A percentile compares a stretch with the other conserved stretches of the same genome.
phyloP scores from a whole-genome alignment of 2,329 filamentous ascomycete genomes.

The Drechmeria coniospora region DNA sequence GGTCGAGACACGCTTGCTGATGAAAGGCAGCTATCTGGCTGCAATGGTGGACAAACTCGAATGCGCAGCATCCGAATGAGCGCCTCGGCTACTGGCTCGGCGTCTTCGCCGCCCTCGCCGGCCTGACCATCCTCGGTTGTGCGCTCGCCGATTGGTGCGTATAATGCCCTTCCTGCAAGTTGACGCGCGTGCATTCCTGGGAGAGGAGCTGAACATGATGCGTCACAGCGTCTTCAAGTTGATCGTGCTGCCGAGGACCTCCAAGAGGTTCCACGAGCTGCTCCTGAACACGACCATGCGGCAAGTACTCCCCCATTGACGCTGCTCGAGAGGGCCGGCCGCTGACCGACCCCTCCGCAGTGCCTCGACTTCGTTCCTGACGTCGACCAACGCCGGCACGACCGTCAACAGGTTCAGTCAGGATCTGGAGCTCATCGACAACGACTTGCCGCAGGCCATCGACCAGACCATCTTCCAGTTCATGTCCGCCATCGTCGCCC shows the following conservation, averaged over 20 bases:
- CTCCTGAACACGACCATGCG: constrained; percentile 15
- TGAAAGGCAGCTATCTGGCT: constrained; percentile 9
- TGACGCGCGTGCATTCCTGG: background rate
- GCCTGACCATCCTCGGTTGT: constrained; percentile 6
- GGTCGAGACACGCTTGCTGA: background rate
- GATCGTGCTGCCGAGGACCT: constrained; percentile 13
- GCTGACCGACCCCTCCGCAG: constrained; percentile 6
- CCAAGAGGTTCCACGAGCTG: constrained; percentile 8
- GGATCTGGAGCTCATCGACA: constrained; percentile 22
- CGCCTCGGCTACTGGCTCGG: constrained; percentile 9
- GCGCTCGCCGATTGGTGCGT: constrained; percentile 5
- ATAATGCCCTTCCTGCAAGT: too few relatives aligned
- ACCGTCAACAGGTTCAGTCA: constrained; percentile 23
- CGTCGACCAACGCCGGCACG: constrained; percentile 18
- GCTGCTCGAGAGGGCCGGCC: background rate
- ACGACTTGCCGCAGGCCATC: constrained; percentile 17
- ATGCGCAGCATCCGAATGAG: constrained; percentile 6
- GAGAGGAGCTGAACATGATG: background rate
- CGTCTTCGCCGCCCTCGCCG: constrained; percentile 6
- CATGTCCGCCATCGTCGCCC: constrained; percentile 11
- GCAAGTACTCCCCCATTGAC: constrained; percentile 2
- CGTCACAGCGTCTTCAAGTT: constrained; percentile 7
- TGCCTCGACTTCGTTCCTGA: constrained; percentile 17
- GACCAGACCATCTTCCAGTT: constrained; percentile 10
- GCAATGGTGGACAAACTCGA: constrained; percentile 11